Evolutionary conservation across 1,139 yeast species (phyloP), one percentile per base, ranked within the genome.

Genomic region (Eremothecium coryli): DNA sequence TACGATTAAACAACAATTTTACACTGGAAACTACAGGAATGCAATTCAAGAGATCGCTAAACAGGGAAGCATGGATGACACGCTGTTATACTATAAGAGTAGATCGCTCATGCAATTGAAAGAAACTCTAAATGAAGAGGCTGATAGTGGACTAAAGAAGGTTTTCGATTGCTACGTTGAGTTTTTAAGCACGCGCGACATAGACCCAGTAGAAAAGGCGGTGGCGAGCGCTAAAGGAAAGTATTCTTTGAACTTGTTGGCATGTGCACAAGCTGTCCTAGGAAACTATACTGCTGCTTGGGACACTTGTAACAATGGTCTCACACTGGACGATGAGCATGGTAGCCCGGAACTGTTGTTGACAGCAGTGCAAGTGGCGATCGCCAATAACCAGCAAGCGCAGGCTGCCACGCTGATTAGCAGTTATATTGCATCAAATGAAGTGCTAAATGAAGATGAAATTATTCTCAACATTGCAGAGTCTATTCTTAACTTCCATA

Each of bases 391-490:
- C 11, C 48, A 55, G 29, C 31, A 40, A 8, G 39, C 48, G 17
- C 36, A 36, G 5, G 61, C 57, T 8, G 33, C 44, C 12, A 47
- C 49, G 12, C 42, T 50, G 38, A 45, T 48, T 24, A 53, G 49
- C 18, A 54, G 53, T 36, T 55, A 42, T 37, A 40, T 43, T 14
- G 44, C 43, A 18, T 45, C 50, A 7, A 41, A 46, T 18, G 56
- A 46, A 12, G 31, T 38, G n/a, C 35, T 55, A 10, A 52, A 52
- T 38, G 61, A 57, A 32, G 56, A 51, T 36, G 62, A 57, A 33
- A 40, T 56, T 21, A 50, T 57, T 29, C 23, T 54, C 11, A 53
- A 52, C 28, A 38, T 54, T 13, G 53, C 56, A 5, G 62, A 57
- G 38, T 49, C 58, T 3, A 54, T 53, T 36, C 41, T 55, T 22